Base-by-base conservation (phyloP, 192 early-diverging fungal genomes). In the Rhizophagus prolifer region DNA sequence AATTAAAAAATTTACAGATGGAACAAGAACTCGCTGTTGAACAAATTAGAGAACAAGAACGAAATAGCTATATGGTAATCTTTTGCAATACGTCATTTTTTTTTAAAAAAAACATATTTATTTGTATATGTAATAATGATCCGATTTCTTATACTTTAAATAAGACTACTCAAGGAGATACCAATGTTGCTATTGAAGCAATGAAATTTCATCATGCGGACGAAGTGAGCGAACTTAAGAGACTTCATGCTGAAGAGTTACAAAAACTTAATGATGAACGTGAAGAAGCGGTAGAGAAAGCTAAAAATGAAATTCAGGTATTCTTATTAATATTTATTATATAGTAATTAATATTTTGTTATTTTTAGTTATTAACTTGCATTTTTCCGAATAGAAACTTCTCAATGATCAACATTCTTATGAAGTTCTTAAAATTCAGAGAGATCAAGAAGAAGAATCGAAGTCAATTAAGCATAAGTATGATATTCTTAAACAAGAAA, bases 401-500 rank as follows among this genome's bases (percentile, higher is more conserved):
- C 63, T 66, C 7, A 21, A 30, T 9, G 1, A 16, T 14, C 63
- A 76, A 54, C 63, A 66, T 34, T 46, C 36, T 50, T 19, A 23
- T 14, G 26, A 66, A 54, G 12, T 65, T 5, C 13, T 23, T 12
- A 28, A 6, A 44, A 1, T 44, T 44, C 41, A 44, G 10, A 44
- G 1, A 44, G 41, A 44, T 38, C 3, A 1, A 19, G 13, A 59
- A 44, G 41, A 76, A 26, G 74, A 76, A 30, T 47, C 14, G 34
- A 66, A 64, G 8, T 58, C 61, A 21, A 63, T 36, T 26, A 66
- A 65, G 14, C 7, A 26, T 9, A 76, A 66, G 23, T 2, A 34
- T 76, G 74, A 76, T 65, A 63, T 46, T 8, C 28, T n/a, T 3
- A 26, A 58, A 14, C 74, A 76, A 76, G 74, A 76, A 31, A 31